Evolutionary conservation across 1,284 basidiomycete species (phyloP), one percentile per base, ranked within the genome.

Genomic region (Puccinia triticina): DNA sequence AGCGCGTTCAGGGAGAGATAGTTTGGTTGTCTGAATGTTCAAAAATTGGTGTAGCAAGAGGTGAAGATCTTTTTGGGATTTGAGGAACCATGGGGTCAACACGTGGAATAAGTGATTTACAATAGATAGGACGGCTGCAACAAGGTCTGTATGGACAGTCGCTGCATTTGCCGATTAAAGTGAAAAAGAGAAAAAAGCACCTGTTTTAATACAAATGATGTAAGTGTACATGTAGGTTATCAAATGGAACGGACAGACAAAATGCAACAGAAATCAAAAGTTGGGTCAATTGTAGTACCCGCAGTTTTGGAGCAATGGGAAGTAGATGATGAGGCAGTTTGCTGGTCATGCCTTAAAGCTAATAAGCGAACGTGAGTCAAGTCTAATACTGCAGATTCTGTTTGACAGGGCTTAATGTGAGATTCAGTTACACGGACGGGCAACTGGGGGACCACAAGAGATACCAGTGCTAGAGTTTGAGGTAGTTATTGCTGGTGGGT

Each of bases 51-150:
- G 59, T 14, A 61, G 18, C 1, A 61, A 11, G 16, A 4, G 29
- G 59, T 14, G 59, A 34, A 61, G 29, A 34, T 61, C 59, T 61
- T 61, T 7, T 16, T 61, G 59, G 34, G 59, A 61, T 61, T 48
- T 40, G 14, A 71, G 67, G n/a, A 71, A 71, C 67, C 67, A 71
- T 21, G 34, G 5, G 5, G 14, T 71, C 2, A 34, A 26, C 5
- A 12, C 21, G 4, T 14, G 4, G 4, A 34, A 71, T 14, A 14
- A 71, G n/a, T 71, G 67, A 5, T 71, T 71, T 4, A 43, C 43
- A 12, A 71, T 48, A 18, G 43, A 71, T 12, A 71, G 34, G 37
- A 71, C 26, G 23, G 67, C 34, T 21, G 67, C 67, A 40, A 71
- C 67, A 14, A 71, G 11, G 16, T 7, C 37, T 16, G 34, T 26